These are phyloP conservation scores for Lentinula edodes DNA, from an alignment of 768 basidiomycete species.

Conservation along the genomic window DNA sequence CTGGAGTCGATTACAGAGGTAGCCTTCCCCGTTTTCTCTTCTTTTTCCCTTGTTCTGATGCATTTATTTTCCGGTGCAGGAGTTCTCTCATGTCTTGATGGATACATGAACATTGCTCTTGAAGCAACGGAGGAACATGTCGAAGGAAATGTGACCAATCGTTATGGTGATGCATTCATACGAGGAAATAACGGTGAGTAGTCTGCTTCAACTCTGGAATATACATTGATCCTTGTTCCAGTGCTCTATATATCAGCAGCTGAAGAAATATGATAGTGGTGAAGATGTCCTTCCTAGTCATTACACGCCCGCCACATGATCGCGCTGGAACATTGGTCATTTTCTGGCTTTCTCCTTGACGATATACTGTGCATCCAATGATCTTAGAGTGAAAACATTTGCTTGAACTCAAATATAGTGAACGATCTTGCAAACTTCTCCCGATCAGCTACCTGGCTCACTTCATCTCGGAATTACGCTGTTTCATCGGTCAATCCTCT, in stretches of 20 bases:
- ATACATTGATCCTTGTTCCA: slow-evolving; percentile 19
- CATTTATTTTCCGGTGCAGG: slow-evolving; percentile 39
- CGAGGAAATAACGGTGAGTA: slow-evolving; percentile 82
- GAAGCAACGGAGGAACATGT: slow-evolving; percentile 98
- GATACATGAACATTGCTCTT: slow-evolving; percentile 98
- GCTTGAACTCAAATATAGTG: not conserved
- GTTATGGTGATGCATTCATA: slow-evolving; percentile 94
- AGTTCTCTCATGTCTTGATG: slow-evolving; percentile 90
- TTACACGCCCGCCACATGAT: not conserved
- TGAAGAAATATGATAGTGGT: slow-evolving; percentile 40
- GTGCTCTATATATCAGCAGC: slow-evolving; percentile 79
- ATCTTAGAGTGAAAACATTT: no score
- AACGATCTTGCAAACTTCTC: not conserved
- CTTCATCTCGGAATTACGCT: not conserved
- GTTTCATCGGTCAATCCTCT: not conserved
- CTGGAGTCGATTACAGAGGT: slow-evolving; percentile 94
- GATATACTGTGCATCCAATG: no score
- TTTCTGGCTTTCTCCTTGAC: no score
- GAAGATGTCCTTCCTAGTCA: not conserved
- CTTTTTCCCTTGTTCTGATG: not conserved
- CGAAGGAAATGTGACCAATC: slow-evolving; percentile 79
- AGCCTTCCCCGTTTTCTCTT: slow-evolving; percentile 1
- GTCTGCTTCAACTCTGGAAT: not conserved
- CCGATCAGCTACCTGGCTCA: not conserved
- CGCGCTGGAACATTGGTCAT: no score